phyloP scores from a whole-genome alignment of 371 early-diverging fungal genomes.

The Vairimorpha necatrix region DNA sequence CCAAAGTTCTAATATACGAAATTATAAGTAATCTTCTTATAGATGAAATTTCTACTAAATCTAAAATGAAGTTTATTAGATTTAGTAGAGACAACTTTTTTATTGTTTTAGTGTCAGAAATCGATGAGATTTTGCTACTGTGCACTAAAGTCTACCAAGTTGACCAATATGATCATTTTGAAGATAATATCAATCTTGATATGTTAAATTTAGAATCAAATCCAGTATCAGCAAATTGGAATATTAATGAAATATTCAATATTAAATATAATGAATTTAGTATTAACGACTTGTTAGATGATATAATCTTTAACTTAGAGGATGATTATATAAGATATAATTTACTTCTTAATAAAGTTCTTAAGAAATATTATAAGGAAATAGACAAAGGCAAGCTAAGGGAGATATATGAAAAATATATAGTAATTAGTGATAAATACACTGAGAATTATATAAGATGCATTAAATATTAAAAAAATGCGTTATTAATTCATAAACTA shows the following conservation, averaged over 20 bases:
- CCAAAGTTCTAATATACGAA: conserved; percentile 15
- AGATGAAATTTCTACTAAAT: conserved; percentile 11
- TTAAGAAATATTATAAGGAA: not conserved
- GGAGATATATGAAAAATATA: not conserved
- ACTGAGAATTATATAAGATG: not conserved
- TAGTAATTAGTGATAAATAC: not conserved
- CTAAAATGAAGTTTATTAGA: conserved; percentile 23
- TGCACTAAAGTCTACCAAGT: conserved; percentile 3
- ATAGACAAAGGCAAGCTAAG: not conserved
- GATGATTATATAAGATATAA: conserved; percentile 1
- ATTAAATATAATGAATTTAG: not conserved
- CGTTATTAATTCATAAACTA: too few relatives aligned
- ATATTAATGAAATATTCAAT: conserved; percentile 3
- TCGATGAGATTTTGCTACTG: conserved; percentile 21
- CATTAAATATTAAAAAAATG: not conserved
- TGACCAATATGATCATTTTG: not conserved
- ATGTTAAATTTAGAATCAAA: not conserved
- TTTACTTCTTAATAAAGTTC: not conserved
- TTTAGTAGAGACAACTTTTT: conserved; percentile 27
- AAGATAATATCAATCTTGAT: not conserved
- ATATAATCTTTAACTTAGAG: not conserved
- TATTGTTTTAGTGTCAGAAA: conserved; percentile 8
- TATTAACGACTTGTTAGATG: not conserved
- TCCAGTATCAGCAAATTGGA: not conserved
- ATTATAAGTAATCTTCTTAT: conserved; percentile 7